phyloP scores from a whole-genome alignment of 2,329 filamentous ascomycete genomes.

The Fusarium paranaense region DNA sequence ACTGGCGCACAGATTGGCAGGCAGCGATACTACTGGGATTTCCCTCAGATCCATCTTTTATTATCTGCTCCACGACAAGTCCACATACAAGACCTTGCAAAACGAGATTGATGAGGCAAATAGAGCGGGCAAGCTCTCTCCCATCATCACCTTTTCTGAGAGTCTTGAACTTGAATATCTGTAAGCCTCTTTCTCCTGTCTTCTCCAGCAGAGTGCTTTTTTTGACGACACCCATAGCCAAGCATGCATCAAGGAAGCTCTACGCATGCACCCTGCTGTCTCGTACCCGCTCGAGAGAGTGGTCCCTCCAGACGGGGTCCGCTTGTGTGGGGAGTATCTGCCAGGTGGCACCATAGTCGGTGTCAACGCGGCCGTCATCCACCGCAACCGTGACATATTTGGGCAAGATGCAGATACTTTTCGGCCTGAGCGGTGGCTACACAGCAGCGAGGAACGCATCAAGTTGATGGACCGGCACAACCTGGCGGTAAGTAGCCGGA shows the following conservation, averaged over 20 bases:
- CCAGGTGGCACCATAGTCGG: background rate
- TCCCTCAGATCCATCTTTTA: background rate
- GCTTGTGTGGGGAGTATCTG: background rate
- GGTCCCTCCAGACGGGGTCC: background rate
- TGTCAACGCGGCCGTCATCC: background rate
- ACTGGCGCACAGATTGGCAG: background rate
- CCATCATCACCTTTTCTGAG: background rate
- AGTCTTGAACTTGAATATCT: background rate
- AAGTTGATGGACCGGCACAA: background rate
- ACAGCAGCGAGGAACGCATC: background rate
- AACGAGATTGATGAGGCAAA: background rate
- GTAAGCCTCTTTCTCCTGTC: background rate
- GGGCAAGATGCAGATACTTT: background rate
- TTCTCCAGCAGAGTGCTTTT: background rate
- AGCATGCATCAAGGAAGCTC: slow-evolving; percentile 5
- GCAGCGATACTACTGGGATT: background rate
- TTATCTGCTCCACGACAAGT: background rate
- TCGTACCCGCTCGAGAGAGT: background rate
- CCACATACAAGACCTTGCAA: background rate
- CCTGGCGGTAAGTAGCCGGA: background rate
- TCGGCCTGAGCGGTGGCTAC: background rate
- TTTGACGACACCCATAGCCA: background rate
- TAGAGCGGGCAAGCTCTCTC: background rate
- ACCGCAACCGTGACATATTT: background rate
- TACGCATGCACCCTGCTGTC: slow-evolving; percentile 10